These are phyloP conservation scores for Apiotrichum veenhuisii DNA, from an alignment of 1,284 basidiomycete species.

Conservation along the genomic window DNA sequence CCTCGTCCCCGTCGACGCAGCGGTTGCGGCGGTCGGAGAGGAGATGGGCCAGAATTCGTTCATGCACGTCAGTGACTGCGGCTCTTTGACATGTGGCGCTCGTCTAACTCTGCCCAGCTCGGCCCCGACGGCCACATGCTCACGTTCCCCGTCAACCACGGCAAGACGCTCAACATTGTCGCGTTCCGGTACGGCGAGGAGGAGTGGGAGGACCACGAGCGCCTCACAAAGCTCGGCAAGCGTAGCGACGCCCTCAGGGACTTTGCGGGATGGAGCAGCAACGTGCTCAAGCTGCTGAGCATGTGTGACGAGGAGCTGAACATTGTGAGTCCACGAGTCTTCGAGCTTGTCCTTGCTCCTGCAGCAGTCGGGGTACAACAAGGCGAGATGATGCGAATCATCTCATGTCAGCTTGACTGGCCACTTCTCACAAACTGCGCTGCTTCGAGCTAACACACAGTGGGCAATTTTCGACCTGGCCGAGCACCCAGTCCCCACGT, in stretches of 20 bases:
- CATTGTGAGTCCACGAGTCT: conserved; percentile 7
- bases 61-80: conserved; percentile 16
- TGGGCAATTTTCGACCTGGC: conserved; percentile 24
- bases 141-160: conserved; percentile 21
- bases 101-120: conserved; percentile 12
- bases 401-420: no score
- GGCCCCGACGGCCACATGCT: conserved; percentile 20
- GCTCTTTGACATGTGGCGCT: neutral
- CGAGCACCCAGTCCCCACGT: conserved; percentile 8
- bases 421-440: neutral
- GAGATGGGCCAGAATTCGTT: conserved; percentile 19
- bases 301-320: conserved; percentile 18
- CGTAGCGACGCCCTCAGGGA: conserved; percentile 12
- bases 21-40: conserved; percentile 12
- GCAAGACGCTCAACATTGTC: conserved; percentile 22
- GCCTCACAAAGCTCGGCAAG: conserved; percentile 13
- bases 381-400: no score
- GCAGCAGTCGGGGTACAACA: no score
- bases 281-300: conserved; percentile 9
- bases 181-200: conserved; percentile 14
- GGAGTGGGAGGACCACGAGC: conserved; percentile 14
- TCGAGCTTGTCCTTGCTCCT: neutral
- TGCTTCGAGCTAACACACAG: neutral
- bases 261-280: conserved; percentile 12
- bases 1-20: conserved; percentile 16